Evolutionary conservation across 306 rosid species (phyloP).

Genomic region (Urtica urens): DNA sequence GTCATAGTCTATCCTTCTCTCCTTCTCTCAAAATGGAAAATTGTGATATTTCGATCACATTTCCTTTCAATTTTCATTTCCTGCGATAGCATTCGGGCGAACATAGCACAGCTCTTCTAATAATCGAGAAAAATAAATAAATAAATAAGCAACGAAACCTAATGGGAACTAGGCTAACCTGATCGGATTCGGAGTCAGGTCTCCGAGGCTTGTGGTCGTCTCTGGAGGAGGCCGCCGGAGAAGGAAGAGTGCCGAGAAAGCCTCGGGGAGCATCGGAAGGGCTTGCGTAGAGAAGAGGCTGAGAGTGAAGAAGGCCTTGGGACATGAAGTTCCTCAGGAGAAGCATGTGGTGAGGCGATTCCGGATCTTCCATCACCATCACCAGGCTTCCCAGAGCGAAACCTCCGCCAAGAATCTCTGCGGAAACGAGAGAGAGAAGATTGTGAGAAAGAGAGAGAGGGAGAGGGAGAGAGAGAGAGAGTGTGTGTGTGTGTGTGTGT

Average conservation of each 20-base stretch:
- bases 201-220: slow-evolving; percentile 38
- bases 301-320: slow-evolving; percentile 70
- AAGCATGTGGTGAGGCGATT: slow-evolving; percentile 98
- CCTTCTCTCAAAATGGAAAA: no score
- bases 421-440: neutral
- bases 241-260: slow-evolving; percentile 84
- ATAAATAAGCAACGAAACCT: neutral
- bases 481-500: no score
- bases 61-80: no score
- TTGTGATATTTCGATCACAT: no score
- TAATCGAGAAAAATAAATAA: neutral
- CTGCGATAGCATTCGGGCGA: no score
- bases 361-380: slow-evolving; percentile 86
- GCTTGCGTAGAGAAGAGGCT: slow-evolving; percentile 81
- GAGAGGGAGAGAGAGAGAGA: neutral
- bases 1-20: no score
- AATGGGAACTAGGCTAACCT: slow-evolving; percentile 24
- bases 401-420: slow-evolving; percentile 86
- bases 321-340: slow-evolving; percentile 85
- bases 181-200: slow-evolving; percentile 28
- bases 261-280: slow-evolving; percentile 66
- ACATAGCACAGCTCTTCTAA: no score
- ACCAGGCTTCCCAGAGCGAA: slow-evolving; percentile 79
- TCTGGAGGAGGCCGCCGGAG: slow-evolving; percentile 42
- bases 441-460: neutral